These are phyloP conservation scores for Boletus insuetus DNA, from an alignment of 768 basidiomycete species.

Conservation along the genomic window DNA sequence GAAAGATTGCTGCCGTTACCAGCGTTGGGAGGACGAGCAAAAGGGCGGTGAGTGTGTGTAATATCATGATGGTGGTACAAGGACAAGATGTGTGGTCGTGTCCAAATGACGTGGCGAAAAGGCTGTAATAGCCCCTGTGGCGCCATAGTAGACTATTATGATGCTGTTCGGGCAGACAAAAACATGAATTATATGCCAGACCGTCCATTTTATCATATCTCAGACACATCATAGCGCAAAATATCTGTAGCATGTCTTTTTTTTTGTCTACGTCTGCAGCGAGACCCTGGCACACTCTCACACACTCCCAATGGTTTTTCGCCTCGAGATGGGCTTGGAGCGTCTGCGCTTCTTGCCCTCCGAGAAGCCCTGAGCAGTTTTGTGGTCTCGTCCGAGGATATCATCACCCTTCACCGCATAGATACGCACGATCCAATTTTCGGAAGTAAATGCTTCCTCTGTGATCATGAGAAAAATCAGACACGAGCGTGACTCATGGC, in stretches of 20 bases:
- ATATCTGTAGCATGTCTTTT: background rate
- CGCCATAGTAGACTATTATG: no score
- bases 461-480: slow-evolving; percentile 1
- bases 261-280: background rate
- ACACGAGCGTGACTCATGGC: background rate
- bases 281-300: slow-evolving; percentile 4
- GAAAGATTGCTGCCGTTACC: slow-evolving; percentile 46
- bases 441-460: slow-evolving; percentile 99
- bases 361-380: slow-evolving; percentile 80
- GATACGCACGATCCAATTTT: slow-evolving; percentile 99
- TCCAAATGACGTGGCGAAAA: slow-evolving; percentile 15
- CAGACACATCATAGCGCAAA: background rate
- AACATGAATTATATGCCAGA: background rate
- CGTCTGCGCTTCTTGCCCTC: slow-evolving; percentile 90
- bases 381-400: slow-evolving; percentile 82
- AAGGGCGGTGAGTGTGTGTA: slow-evolving; percentile 16
- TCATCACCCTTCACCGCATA: slow-evolving; percentile 96
- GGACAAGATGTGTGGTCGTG: background rate
- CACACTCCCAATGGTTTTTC: slow-evolving; percentile 40
- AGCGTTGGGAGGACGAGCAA: slow-evolving; percentile 32
- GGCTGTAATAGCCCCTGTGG: slow-evolving; percentile 9
- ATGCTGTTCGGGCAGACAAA: background rate
- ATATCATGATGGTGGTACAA: slow-evolving; percentile 22
- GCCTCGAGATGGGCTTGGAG: slow-evolving; percentile 61
- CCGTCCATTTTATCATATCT: slow-evolving; percentile 8